These are phyloP conservation scores for Tilletia caries DNA, from an alignment of 1,284 basidiomycete species.

Conservation along the genomic window DNA sequence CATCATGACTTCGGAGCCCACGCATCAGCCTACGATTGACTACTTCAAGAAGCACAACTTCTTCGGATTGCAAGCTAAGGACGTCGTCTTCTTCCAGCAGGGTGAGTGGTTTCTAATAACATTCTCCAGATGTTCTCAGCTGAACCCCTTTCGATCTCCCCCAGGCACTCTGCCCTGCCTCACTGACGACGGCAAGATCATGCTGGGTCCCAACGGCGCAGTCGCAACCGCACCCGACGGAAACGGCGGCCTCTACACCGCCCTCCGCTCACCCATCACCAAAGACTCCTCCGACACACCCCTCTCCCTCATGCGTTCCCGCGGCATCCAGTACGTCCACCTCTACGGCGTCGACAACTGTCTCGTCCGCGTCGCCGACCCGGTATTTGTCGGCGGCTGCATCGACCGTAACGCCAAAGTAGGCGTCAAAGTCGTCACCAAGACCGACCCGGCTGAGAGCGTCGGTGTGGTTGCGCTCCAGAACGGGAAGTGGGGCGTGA, in stretches of 20 bases:
- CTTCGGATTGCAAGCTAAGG: constrained; percentile 77
- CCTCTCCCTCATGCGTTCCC: constrained; percentile 73
- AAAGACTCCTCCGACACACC: constrained; percentile 68
- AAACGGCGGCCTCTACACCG: constrained; percentile 94
- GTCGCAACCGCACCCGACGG: constrained; percentile 94
- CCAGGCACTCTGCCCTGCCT: constrained; percentile 91
- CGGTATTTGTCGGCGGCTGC: constrained; percentile 90
- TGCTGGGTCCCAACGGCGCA: constrained; percentile 73
- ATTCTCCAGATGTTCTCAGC: background rate
- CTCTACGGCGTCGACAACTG: constrained; percentile 99
- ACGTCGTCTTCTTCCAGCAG: constrained; percentile 95
- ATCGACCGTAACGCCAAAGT: constrained; percentile 80
- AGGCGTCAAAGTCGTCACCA: constrained; percentile 94
- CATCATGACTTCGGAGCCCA: constrained; percentile 98
- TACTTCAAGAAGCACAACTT: constrained; percentile 76
- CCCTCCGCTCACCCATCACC: constrained; percentile 74
- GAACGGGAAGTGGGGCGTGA: constrained; percentile 79
- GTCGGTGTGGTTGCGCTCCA: constrained; percentile 90
- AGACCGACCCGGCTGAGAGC: constrained; percentile 77
- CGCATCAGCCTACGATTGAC: constrained; percentile 75
- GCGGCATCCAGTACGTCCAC: constrained; percentile 83
- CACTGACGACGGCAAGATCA: constrained; percentile 86
- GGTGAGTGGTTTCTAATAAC: constrained; percentile 61
- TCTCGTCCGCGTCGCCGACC: constrained; percentile 93
- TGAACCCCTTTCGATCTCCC: too few relatives aligned